A percentile compares a stretch with the other conserved stretches of the same genome.
These are phyloP conservation scores for Mycena metata DNA, from an alignment of 768 basidiomycete species.

Conservation along the genomic window DNA sequence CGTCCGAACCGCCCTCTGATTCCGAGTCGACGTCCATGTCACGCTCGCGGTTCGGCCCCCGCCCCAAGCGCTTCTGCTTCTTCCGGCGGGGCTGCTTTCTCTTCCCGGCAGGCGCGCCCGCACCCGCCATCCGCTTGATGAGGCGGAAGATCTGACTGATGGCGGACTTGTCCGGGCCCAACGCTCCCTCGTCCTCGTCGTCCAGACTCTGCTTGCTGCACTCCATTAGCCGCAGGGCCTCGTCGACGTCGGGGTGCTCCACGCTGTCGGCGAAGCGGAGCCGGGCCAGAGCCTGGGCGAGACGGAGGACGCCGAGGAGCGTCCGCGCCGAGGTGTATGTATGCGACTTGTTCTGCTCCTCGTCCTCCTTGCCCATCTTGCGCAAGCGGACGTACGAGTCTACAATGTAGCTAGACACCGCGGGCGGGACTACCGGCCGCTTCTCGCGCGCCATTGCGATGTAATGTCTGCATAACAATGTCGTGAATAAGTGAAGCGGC, in stretches of 20 bases:
- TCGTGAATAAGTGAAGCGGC: neutral
- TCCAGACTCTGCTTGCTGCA: slow-evolving; percentile 93
- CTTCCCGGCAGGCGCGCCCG: slow-evolving; percentile 46
- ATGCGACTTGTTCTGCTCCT: slow-evolving; percentile 88
- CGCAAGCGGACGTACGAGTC: slow-evolving; percentile 96
- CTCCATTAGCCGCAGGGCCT: slow-evolving; percentile 96
- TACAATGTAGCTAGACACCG: slow-evolving; percentile 93
- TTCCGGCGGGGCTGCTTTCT: slow-evolving; percentile 48
- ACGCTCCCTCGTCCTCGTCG: slow-evolving; percentile 80
- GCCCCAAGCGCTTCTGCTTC: slow-evolving; percentile 70
- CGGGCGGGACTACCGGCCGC: slow-evolving; percentile 90
- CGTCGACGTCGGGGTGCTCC: slow-evolving; percentile 91
- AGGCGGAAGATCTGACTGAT: slow-evolving; percentile 90
- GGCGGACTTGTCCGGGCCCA: slow-evolving; percentile 81
- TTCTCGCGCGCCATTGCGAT: slow-evolving; percentile 91
- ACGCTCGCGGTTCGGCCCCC: slow-evolving; percentile 77
- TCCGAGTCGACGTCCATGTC: slow-evolving; percentile 80
- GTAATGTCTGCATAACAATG: slow-evolving; percentile 76
- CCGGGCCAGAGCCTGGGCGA: slow-evolving; percentile 95
- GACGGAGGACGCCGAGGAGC: slow-evolving; percentile 92
- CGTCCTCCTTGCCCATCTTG: slow-evolving; percentile 92
- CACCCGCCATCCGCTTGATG: slow-evolving; percentile 86
- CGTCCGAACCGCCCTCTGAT: slow-evolving; percentile 67
- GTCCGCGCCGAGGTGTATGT: slow-evolving; percentile 97
- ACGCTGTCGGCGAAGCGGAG: slow-evolving; percentile 88